Evolutionary conservation across 345 rosid species (phyloP), one percentile per base, ranked within the genome.

Genomic region (Gossypium rotundifolium): DNA sequence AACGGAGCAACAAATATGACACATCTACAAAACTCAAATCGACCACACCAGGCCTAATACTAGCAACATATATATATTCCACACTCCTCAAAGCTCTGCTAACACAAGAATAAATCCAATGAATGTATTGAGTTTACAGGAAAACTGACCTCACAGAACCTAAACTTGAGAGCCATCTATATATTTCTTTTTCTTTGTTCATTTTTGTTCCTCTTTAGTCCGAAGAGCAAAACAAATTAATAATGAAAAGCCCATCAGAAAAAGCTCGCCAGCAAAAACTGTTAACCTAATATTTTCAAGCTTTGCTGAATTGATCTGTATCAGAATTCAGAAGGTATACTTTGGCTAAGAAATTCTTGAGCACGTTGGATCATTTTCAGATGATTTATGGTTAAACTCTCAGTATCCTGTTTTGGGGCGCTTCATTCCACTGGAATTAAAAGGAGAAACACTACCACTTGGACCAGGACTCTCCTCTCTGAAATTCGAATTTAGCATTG

Each of bases 401-500:
- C 76, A 94, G 79, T 93, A 88, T 71, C 97, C 97, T 2, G 97
- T 95, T 82, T 95, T 95, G 0, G 95, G 95, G 44, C 99, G 97
- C 84, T 95, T 95, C 94, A 94, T 90, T 65, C 98, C 91, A 67
- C 94, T 88, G 53, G 97, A 87, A 78, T 90, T 95, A 89, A 95
- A 95, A 7, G 98, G 99, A 68, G 97, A 95, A 76, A 91, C 84
- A 45, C 94, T 91, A 57, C 99, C 96, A 5, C 97, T 93, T 1
- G 98, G 99, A 29, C 98, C 98, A 1, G 98, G 99, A 72, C 98
- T 91, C 48, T 95, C 97, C 86, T 95, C 99, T 80, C 97, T 87
- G 84, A 87, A 84, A 83, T 85, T 95, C 16, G 98, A 95, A 69
- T 93, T 95, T 70, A 95, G 74, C 88, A 93, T 74, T 0, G 99